A percentile compares a stretch with the other conserved stretches of the same genome.
Evolutionary conservation across 1,139 yeast species (phyloP).

Genomic region (Geotrichum australiense): DNA sequence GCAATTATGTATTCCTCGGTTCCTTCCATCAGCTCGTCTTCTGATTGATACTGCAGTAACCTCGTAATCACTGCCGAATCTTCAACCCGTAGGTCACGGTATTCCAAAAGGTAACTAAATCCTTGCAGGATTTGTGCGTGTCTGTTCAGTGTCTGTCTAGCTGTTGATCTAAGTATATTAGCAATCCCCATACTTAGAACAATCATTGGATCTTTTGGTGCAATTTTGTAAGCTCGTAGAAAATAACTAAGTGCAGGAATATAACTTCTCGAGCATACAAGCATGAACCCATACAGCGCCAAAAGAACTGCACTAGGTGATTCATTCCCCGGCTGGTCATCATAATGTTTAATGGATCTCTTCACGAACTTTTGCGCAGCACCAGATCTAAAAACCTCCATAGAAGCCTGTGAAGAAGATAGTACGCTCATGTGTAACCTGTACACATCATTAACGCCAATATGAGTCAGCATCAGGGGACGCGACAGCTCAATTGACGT

Average conservation of each 20-base stretch:
- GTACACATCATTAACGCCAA: conserved; percentile 64
- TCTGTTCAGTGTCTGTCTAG: conserved; percentile 75
- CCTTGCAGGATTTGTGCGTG: conserved; percentile 88
- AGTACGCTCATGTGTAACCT: conserved; percentile 63
- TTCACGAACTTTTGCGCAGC: conserved; percentile 85
- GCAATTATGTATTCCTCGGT: conserved; percentile 21
- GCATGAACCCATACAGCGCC: conserved; percentile 68
- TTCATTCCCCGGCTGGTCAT: conserved; percentile 76
- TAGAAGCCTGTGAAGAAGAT: conserved; percentile 52
- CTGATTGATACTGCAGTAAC: conserved; percentile 3
- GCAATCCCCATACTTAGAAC: conserved; percentile 69
- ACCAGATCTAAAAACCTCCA: conserved; percentile 60
- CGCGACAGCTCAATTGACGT: conserved; percentile 54
- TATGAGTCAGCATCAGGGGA: conserved; percentile 55
- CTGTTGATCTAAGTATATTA: conserved; percentile 89
- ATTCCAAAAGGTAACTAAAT: conserved; percentile 66
- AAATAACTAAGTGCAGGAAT: conserved; percentile 64
- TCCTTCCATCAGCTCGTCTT: conserved; percentile 22
- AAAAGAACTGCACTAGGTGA: conserved; percentile 65
- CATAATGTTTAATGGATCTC: conserved; percentile 85
- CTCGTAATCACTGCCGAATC: conserved; percentile 7
- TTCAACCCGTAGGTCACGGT: conserved; percentile 43
- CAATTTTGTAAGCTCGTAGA: conserved; percentile 41
- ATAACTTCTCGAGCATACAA: conserved; percentile 79
- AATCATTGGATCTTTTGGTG: conserved; percentile 69